Evolutionary conservation across 1,139 yeast species (phyloP).

Genomic region (Magnusiomyces ingens): DNA sequence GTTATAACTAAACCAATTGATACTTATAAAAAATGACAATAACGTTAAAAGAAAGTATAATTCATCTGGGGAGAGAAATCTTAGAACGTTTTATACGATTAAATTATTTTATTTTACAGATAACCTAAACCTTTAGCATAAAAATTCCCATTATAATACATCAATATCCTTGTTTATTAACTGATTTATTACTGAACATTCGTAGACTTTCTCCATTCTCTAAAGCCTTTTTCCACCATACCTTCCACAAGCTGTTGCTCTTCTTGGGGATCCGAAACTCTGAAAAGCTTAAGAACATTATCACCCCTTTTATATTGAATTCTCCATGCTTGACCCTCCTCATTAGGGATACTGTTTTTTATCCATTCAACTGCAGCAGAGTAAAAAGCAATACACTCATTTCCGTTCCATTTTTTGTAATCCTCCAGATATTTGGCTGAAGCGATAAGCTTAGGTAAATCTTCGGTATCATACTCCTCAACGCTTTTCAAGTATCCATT

Average conservation of each 20-base stretch:
- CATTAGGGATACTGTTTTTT: constrained; percentile 46
- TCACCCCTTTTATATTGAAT: constrained; percentile 38
- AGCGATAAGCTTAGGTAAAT: constrained; percentile 57
- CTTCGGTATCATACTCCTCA: constrained; percentile 72
- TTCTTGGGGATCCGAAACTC: constrained; percentile 31
- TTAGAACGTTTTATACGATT: too few relatives aligned
- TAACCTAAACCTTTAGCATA: too few relatives aligned
- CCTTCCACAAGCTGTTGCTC: constrained; percentile 31
- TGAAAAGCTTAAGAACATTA: constrained; percentile 39
- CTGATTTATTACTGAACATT: not conserved
- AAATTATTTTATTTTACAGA: too few relatives aligned
- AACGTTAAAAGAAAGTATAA: too few relatives aligned
- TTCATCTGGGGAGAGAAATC: too few relatives aligned
- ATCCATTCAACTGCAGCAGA: constrained; percentile 83
- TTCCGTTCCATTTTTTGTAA: constrained; percentile 50
- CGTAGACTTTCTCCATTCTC: constrained; percentile 47
- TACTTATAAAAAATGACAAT: too few relatives aligned
- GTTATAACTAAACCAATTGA: too few relatives aligned
- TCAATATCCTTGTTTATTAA: too few relatives aligned
- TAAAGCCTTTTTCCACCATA: constrained; percentile 50
- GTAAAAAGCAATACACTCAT: constrained; percentile 76
- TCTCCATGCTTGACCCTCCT: constrained; percentile 42
- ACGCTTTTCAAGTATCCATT: constrained; percentile 53
- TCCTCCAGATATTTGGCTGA: constrained; percentile 27
- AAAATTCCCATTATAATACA: too few relatives aligned